phyloP scores from a whole-genome alignment of 768 basidiomycete genomes.

The Tulasnella sp. region DNA sequence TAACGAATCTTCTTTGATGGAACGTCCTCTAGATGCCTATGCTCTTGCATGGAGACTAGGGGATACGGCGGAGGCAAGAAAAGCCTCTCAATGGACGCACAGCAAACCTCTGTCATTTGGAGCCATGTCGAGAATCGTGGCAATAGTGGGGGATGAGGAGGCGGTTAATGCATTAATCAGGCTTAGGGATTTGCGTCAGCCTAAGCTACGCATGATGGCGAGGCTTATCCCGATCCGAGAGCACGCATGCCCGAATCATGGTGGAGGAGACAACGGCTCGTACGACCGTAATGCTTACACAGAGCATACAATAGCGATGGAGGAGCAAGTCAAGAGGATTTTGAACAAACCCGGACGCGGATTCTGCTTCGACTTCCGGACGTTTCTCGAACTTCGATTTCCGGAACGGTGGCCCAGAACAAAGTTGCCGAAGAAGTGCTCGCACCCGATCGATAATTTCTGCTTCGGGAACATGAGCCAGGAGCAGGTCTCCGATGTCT shows the following conservation, averaged over 20 bases:
- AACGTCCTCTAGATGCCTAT: conserved; percentile 8
- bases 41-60: conserved; percentile 20
- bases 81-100: neutral
- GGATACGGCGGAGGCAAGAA: neutral
- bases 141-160: neutral
- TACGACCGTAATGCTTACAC: neutral
- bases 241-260: neutral
- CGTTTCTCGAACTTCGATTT: neutral
- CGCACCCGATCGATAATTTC: neutral
- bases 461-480: neutral
- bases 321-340: neutral
- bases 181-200: neutral
- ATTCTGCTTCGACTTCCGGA: neutral
- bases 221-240: neutral
- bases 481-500: neutral
- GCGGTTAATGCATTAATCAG: neutral
- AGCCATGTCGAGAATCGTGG: neutral
- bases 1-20: neutral
- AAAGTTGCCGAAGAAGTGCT: neutral
- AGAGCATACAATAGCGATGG: neutral
- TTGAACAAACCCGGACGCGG: neutral
- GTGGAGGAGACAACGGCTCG: neutral
- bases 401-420: neutral
- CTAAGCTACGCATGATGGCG: neutral
- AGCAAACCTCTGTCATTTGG: neutral